Base-by-base conservation (phyloP, 2,329 filamentous ascomycete species). In the Macrophomina phaseolina region DNA sequence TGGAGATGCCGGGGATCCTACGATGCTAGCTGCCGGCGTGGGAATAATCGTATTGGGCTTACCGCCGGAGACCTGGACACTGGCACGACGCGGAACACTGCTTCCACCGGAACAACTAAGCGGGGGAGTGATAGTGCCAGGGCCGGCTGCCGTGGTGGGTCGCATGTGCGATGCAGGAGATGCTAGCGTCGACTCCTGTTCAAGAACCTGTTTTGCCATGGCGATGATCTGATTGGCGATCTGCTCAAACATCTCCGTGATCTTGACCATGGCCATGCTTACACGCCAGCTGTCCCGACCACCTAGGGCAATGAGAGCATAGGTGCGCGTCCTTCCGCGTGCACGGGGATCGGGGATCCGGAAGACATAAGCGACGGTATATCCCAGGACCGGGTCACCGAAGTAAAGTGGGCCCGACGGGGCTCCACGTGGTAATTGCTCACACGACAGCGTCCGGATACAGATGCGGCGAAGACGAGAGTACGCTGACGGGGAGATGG, bases 291-390 rank as follows among this genome's bases (percentile, higher is more conserved):
- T 83, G 67, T 87, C 85, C 66, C 83, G 84, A 2, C 85, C 85
- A 5, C 84, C 85, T 64, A 87, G 79, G 12, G 85, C 85, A 62
- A 87, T 80, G 34, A 88, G 79, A 1, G 86, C 85, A 74, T 88
- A 88, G 45, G 82, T 85, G 65, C 86, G 82, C 67, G 83, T 80
- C 67, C 84, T 82, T 42, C 86, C 86, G 65, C 86, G 83, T 9
- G 86, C 85, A 74, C 85, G 82, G 16, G 85, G 84, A 71, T 88
- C 86, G 14, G 84, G 83, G 18, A 88, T 80, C 52, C 85, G 84
- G 74, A 88, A 88, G 48, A 86, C 81, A 72, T 86, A 87, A 49
- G 86, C 85, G 63, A 87, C 85, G 18, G 85, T 87, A 76, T 87
- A 86, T 63, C 86, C 86, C 5, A 83, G 81, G 23, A 80, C 80